A percentile compares a stretch with the other conserved stretches of the same genome.
Evolutionary conservation across 208 protist genomes (phyloP).

Genomic region (Lotmaria passim): DNA sequence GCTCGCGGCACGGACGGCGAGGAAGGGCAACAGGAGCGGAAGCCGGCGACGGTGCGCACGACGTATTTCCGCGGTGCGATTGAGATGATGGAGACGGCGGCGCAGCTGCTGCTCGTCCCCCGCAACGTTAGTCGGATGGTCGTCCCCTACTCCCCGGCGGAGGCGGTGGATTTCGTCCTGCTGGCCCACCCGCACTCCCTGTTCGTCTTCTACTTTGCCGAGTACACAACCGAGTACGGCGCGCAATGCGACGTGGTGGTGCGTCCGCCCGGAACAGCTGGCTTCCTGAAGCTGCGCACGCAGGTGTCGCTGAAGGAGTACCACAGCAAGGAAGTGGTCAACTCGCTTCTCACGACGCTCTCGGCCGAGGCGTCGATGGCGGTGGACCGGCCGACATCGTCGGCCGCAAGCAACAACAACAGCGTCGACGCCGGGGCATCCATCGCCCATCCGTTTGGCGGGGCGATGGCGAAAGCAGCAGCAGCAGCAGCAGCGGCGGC

Average conservation of each 20-base stretch:
- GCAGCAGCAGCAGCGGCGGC: conserved; percentile 1
- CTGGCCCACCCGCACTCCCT: conserved; percentile 68
- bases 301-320: conserved; percentile 71
- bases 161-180: conserved; percentile 81
- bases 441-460: conserved; percentile 24
- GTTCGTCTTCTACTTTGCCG: conserved; percentile 92
- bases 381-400: background rate
- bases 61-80: conserved; percentile 64
- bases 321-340: conserved; percentile 39
- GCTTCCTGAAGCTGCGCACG: conserved; percentile 66
- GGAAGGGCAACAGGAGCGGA: conserved; percentile 25
- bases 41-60: conserved; percentile 52
- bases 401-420: conserved; percentile 8
- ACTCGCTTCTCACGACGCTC: conserved; percentile 17
- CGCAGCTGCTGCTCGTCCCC: conserved; percentile 57
- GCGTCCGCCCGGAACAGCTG: conserved; percentile 53
- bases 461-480: conserved; percentile 19
- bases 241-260: conserved; percentile 73
- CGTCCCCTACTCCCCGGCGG: conserved; percentile 76
- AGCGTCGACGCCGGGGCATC: conserved; percentile 6
- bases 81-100: conserved; percentile 75
- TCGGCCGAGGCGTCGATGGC: conserved; percentile 22
- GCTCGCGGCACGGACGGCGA: conserved; percentile 6
- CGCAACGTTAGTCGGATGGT: conserved; percentile 35
- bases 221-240: conserved; percentile 76